Evolutionary conservation across 208 protist species (phyloP).

Genomic region (Acanthamoeba healyi): DNA sequence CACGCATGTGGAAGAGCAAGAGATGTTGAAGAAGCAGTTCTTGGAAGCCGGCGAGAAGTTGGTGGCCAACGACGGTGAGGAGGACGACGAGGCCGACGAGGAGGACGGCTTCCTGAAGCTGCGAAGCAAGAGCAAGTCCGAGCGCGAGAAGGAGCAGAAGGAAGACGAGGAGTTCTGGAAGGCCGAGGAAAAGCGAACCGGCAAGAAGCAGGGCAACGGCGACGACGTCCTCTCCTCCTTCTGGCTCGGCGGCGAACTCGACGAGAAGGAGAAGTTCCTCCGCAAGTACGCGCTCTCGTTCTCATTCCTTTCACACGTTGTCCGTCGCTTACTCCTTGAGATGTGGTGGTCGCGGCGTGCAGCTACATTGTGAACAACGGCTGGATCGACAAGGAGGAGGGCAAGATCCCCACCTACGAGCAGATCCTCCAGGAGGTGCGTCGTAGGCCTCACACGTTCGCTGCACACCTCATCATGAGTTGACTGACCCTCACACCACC

Average conservation of each 20-base stretch:
- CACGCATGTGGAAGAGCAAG: constrained; percentile 51
- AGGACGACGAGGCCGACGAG: background rate
- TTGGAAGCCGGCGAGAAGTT: background rate
- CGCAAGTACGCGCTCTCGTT: background rate
- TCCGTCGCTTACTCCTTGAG: background rate
- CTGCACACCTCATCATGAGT: too few species aligned
- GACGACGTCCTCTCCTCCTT: constrained; percentile 21
- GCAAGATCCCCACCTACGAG: background rate
- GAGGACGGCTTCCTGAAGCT: background rate
- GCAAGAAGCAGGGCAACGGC: background rate
- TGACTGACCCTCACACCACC: background rate
- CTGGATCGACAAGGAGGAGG: constrained; percentile 52
- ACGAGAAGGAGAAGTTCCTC: constrained; percentile 46
- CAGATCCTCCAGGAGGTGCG: constrained; percentile 1
- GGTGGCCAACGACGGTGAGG: background rate
- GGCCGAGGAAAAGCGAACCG: constrained; percentile 17
- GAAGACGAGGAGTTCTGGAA: constrained; percentile 8
- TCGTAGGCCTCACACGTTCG: too few species aligned
- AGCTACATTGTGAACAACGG: constrained; percentile 48
- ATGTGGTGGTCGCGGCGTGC: background rate
- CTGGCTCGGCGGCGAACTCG: constrained; percentile 12
- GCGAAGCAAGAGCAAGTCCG: background rate
- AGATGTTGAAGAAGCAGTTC: constrained; percentile 28
- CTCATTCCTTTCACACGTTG: background rate
- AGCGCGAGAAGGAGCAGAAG: constrained; percentile 37